phyloP scores from a whole-genome alignment of 2,329 filamentous ascomycete species.

The Aspergillus melleus region DNA sequence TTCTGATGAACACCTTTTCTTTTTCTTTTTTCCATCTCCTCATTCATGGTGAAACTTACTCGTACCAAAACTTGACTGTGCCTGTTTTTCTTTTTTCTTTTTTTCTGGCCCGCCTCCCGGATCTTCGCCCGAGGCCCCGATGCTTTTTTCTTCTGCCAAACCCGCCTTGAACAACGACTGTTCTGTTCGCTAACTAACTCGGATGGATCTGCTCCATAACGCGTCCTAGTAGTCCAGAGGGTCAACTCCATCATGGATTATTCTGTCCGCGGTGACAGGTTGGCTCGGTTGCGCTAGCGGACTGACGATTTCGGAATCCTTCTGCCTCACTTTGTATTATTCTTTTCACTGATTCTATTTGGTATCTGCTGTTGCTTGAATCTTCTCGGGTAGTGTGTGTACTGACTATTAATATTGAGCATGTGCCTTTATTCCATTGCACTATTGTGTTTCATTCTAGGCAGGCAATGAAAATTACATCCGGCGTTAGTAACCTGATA shows the following conservation, averaged over 20 bases:
- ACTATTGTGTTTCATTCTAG: too few relatives aligned
- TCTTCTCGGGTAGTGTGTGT: not conserved
- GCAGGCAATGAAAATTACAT: not conserved
- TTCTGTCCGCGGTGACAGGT: constrained; percentile 6
- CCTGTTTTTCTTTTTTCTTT: too few relatives aligned
- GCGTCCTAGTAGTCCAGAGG: not conserved
- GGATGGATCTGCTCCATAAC: constrained; percentile 2
- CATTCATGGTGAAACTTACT: not conserved
- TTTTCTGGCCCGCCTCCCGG: not conserved
- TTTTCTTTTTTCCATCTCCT: not conserved
- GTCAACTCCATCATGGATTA: not conserved
- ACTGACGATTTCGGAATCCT: constrained; percentile 3
- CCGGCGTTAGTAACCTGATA: not conserved
- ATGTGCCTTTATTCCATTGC: too few relatives aligned
- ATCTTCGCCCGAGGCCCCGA: constrained; percentile 12
- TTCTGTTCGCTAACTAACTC: not conserved
- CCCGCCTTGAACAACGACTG: constrained; percentile 6
- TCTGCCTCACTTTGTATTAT: not conserved
- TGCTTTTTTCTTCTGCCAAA: constrained; percentile 8
- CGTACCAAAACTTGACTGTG: too few relatives aligned
- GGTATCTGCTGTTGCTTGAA: not conserved
- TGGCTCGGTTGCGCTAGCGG: not conserved
- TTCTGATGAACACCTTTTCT: not conserved
- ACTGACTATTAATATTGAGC: too few relatives aligned
- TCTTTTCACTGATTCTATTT: not conserved